A percentile compares a stretch with the other conserved stretches of the same genome.
phyloP scores from a whole-genome alignment of 371 early-diverging fungal genomes.

The Lichtheimia ramosa region DNA sequence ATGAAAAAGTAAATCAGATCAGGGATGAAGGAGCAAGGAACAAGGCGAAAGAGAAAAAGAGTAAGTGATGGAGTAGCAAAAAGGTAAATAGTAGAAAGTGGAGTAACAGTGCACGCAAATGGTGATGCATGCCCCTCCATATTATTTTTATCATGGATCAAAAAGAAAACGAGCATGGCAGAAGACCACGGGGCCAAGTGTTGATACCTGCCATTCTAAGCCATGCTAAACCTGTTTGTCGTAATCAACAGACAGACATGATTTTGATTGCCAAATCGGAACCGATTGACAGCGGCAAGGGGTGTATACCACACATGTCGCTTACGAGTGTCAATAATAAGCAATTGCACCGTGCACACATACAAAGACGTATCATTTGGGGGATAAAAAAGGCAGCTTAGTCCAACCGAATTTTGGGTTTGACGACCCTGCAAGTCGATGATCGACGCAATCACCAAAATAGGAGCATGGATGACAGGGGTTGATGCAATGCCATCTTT shows the following conservation, averaged over 20 bases:
- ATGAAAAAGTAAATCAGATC: slow-evolving; percentile 18
- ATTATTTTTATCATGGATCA: not conserved
- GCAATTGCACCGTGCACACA: slow-evolving; percentile 9
- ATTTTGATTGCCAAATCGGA: not conserved
- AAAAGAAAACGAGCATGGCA: slow-evolving; percentile 2
- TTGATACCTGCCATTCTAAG: slow-evolving; percentile 1
- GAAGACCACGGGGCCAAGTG: slow-evolving; percentile 3
- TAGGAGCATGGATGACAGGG: not conserved
- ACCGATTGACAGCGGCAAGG: slow-evolving; percentile 1
- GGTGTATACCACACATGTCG: not conserved
- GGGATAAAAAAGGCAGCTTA: not conserved
- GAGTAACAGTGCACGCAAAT: not conserved
- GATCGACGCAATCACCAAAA: slow-evolving; percentile 5
- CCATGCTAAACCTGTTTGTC: not conserved
- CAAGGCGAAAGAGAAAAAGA: not conserved
- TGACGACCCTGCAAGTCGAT: slow-evolving; percentile 23
- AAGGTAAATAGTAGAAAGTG: not conserved
- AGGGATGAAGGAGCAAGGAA: slow-evolving; percentile 9
- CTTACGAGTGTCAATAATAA: slow-evolving; percentile 3
- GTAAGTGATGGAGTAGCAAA: slow-evolving; percentile 6
- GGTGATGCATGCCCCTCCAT: not conserved
- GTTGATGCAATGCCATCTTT: not conserved
- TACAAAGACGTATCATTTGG: not conserved
- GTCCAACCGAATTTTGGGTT: slow-evolving; percentile 6
- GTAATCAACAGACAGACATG: not conserved